Percentiles rank a stretch among this genome's conserved stretches.
These are phyloP conservation scores for Neurospora sp. DNA, from an alignment of 495 filamentous ascomycete genomes.

Conservation along the genomic window DNA sequence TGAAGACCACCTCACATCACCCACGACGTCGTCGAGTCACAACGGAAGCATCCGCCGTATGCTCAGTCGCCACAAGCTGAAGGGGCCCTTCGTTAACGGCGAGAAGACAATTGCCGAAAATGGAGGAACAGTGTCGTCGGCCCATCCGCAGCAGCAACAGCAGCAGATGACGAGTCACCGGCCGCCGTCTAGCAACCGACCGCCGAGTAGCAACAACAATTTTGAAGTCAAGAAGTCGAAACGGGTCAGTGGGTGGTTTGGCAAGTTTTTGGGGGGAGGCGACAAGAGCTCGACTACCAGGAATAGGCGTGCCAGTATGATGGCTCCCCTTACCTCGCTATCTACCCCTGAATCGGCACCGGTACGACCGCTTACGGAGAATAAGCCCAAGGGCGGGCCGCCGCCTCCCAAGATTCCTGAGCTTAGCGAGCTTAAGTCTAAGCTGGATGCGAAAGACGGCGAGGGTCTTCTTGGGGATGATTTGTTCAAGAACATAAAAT, in stretches of 20 bases:
- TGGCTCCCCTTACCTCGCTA: slow-evolving; percentile 5
- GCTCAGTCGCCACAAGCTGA: slow-evolving; percentile 34
- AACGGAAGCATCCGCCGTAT: slow-evolving; percentile 36
- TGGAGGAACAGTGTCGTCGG: slow-evolving; percentile 13
- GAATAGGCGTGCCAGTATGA: slow-evolving; percentile 21
- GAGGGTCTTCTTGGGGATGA: slow-evolving; percentile 37
- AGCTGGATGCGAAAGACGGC: slow-evolving; percentile 28
- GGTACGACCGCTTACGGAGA: slow-evolving; percentile 7
- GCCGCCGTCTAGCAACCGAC: not conserved
- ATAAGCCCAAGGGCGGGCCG: slow-evolving; percentile 29
- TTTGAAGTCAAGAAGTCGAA: slow-evolving; percentile 22
- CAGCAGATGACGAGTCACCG: not conserved
- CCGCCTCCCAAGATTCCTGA: slow-evolving; percentile 54
- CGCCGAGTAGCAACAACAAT: not conserved
- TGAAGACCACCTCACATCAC: slow-evolving; percentile 35
- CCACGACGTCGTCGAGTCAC: slow-evolving; percentile 28
- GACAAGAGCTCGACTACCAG: slow-evolving; percentile 9
- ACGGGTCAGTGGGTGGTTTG: slow-evolving; percentile 41
- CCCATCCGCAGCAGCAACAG: slow-evolving; percentile 28
- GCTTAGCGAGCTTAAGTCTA: slow-evolving; percentile 41
- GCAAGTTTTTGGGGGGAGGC: slow-evolving; percentile 26
- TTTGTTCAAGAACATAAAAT: slow-evolving; percentile 50
- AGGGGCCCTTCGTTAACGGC: slow-evolving; percentile 33
- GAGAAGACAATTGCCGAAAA: slow-evolving; percentile 8
- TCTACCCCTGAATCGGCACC: slow-evolving; percentile 13